Conservation (phyloP, 768 basidiomycete species). For the Termitomyces sp. region DNA sequence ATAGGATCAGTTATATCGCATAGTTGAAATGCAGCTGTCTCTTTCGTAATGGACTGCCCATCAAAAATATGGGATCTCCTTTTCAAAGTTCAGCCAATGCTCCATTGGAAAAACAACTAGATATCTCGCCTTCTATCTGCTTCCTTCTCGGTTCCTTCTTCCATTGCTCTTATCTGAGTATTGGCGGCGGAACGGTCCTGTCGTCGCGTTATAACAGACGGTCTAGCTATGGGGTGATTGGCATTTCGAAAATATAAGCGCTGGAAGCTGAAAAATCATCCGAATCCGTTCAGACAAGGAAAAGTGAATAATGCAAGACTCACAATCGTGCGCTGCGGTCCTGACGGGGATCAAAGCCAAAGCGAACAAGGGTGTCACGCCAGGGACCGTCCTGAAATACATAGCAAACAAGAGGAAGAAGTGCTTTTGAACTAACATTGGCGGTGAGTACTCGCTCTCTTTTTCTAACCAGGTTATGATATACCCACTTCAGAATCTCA, state of each 20-base stretch:
- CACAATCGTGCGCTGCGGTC: slow-evolving; percentile 75
- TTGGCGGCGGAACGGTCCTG: slow-evolving; percentile 51
- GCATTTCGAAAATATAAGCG: slow-evolving; percentile 88
- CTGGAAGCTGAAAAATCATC: slow-evolving; percentile 64
- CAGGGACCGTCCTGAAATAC: slow-evolving; percentile 94
- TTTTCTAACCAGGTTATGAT: background rate
- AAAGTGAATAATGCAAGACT: slow-evolving; percentile 24
- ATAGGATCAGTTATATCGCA: slow-evolving; percentile 90
- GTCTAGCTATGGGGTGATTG: slow-evolving; percentile 74
- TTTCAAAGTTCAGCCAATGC: slow-evolving; percentile 3
- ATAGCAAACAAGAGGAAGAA: slow-evolving; percentile 81
- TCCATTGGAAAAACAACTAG: slow-evolving; percentile 4
- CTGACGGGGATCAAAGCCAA: slow-evolving; percentile 87
- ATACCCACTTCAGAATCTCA: slow-evolving; percentile 72
- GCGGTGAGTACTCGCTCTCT: background rate
- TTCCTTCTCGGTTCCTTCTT: slow-evolving; percentile 36
- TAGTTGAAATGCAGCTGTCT: slow-evolving; percentile 92
- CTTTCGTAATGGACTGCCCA: slow-evolving; percentile 72
- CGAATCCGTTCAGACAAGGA: slow-evolving; percentile 2
- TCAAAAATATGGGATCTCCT: slow-evolving; percentile 87
- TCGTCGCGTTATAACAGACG: slow-evolving; percentile 70
- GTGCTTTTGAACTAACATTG: slow-evolving; percentile 64
- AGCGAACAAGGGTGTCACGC: slow-evolving; percentile 83
- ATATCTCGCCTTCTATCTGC: slow-evolving; percentile 42
- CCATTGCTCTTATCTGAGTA: slow-evolving; percentile 35